A percentile compares a stretch with the other conserved stretches of the same genome.
Conservation (phyloP, 2,329 filamentous ascomycete species). For the Penicillium sp. region DNA sequence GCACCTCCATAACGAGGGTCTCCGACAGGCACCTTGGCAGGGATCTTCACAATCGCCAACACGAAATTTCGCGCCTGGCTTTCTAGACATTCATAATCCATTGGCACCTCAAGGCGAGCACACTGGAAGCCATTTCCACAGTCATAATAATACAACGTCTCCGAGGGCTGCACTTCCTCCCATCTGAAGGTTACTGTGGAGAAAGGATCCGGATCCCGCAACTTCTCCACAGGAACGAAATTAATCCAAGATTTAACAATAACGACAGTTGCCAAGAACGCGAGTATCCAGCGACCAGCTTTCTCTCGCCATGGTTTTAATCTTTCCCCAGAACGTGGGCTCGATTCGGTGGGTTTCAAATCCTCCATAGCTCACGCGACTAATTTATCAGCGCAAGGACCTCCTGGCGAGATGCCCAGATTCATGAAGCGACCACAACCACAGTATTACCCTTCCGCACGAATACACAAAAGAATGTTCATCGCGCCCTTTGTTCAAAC, state of each 20-base stretch:
- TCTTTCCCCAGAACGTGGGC: not conserved
- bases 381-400: not conserved
- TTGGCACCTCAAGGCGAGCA: slow-evolving; percentile 50
- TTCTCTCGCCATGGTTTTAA: not conserved
- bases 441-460: not conserved
- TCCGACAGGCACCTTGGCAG: slow-evolving; percentile 42
- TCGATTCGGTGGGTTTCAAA: slow-evolving; percentile 4
- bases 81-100: slow-evolving; percentile 46
- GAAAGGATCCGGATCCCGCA: not conserved
- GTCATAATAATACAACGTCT: slow-evolving; percentile 34
- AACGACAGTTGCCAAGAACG: not conserved
- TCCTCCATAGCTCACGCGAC: slow-evolving; percentile 10
- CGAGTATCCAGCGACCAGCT: slow-evolving; percentile 2
- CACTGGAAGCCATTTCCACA: slow-evolving; percentile 52
- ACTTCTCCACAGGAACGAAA: not conserved
- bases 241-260: slow-evolving; percentile 3
- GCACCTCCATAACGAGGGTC: slow-evolving; percentile 49
- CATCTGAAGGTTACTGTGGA: slow-evolving; percentile 11
- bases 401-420: not conserved
- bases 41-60: slow-evolving; percentile 49
- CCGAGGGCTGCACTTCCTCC: slow-evolving; percentile 29
- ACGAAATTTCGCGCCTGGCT: slow-evolving; percentile 35
- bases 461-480: not conserved
- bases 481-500: too few relatives aligned
- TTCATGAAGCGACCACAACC: not conserved